A percentile compares a stretch with the other conserved stretches of the same genome.
Evolutionary conservation across 768 basidiomycete species (phyloP).

Genomic region (Boletus reticuloceps): DNA sequence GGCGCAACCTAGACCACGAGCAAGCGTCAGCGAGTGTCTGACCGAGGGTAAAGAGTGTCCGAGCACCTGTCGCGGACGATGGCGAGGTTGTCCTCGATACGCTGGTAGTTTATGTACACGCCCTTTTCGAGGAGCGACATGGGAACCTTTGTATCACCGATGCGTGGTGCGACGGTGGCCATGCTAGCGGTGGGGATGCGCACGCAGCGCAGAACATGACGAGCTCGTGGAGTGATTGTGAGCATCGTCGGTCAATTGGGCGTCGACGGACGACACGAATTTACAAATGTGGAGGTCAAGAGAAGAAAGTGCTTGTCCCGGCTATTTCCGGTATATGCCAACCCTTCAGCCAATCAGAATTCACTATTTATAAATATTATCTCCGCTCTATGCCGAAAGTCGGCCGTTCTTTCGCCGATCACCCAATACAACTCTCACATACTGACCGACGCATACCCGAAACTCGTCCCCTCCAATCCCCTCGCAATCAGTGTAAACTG

Average conservation of each 20-base stretch:
- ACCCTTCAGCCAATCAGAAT: constrained; percentile 20
- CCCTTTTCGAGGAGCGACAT: constrained; percentile 85
- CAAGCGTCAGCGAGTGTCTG: background rate
- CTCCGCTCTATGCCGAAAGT: no score
- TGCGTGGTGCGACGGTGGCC: constrained; percentile 78
- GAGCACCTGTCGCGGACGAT: constrained; percentile 78
- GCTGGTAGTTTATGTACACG: constrained; percentile 90
- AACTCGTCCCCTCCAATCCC: constrained; percentile 81
- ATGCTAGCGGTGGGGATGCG: constrained; percentile 62
- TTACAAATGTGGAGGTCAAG: no score
- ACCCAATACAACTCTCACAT: constrained; percentile 36
- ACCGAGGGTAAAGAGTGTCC: background rate
- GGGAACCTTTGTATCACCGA: constrained; percentile 86
- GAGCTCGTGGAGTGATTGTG: constrained; percentile 53
- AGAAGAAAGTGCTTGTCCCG: constrained; percentile 10
- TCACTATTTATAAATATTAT: constrained; percentile 14
- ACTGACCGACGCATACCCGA: constrained; percentile 73
- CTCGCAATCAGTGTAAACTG: constrained; percentile 85
- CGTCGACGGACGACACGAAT: constrained; percentile 3
- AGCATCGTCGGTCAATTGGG: constrained; percentile 58
- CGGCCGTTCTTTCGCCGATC: constrained; percentile 12
- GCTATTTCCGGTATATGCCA: constrained; percentile 14
- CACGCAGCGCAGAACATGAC: constrained; percentile 50
- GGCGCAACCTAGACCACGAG: constrained; percentile 58
- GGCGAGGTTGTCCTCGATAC: constrained; percentile 96